A percentile compares a stretch with the other conserved stretches of the same genome.
phyloP scores from a whole-genome alignment of 169 alveolate species.

The Perkinsus marinus region DNA sequence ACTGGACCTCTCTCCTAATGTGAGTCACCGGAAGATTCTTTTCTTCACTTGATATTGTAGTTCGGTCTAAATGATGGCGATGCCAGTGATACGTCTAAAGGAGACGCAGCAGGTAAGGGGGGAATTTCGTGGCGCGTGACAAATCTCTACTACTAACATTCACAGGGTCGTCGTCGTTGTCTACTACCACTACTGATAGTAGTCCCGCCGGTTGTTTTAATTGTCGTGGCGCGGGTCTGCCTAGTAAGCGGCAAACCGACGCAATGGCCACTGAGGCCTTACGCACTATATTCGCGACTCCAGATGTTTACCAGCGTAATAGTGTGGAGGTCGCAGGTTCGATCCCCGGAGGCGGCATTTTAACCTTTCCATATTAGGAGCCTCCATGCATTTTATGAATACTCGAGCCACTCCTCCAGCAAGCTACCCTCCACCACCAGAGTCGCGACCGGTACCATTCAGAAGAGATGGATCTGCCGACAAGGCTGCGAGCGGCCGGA shows the following conservation, averaged over 20 bases:
- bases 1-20: too few relatives aligned
- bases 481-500: not conserved
- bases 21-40: too few relatives aligned
- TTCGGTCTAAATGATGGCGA: not conserved
- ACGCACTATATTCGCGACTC: not conserved
- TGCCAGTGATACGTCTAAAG: not conserved
- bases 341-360: not conserved
- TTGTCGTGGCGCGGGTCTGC: not conserved
- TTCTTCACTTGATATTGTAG: not conserved
- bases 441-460: not conserved
- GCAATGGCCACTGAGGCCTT: not conserved
- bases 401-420: not conserved
- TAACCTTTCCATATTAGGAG: not conserved
- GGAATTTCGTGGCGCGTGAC: not conserved
- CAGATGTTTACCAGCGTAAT: not conserved
- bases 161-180: too few relatives aligned
- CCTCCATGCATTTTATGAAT: not conserved
- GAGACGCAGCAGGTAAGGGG: not conserved
- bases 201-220: not conserved
- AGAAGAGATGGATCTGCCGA: not conserved
- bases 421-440: not conserved
- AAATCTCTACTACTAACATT: too few relatives aligned
- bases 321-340: not conserved
- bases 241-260: not conserved
- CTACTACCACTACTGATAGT: not conserved